Percentiles rank a stretch among this genome's conserved stretches.
Evolutionary conservation across 1,139 yeast species (phyloP).

Genomic region (Yamadazyma triangularis): DNA sequence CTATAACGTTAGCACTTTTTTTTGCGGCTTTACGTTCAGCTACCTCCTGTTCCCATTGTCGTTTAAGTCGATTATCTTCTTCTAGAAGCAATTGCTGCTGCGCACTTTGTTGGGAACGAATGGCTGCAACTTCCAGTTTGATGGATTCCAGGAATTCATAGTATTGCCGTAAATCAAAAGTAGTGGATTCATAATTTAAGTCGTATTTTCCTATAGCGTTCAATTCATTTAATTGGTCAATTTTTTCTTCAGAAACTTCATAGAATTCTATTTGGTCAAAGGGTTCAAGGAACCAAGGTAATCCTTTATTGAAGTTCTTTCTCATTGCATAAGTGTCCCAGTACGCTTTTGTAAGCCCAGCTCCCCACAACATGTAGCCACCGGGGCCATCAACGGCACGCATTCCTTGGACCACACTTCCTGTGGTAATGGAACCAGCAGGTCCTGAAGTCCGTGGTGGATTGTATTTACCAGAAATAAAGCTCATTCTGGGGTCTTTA

Average conservation of each 20-base stretch:
- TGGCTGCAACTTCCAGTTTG: background rate
- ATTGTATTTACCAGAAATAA: conserved; percentile 5
- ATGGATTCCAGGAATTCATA: conserved; percentile 1
- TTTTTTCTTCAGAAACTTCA: conserved; percentile 55
- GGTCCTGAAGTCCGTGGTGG: conserved; percentile 6
- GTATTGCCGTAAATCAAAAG: conserved; percentile 3
- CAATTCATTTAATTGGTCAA: conserved; percentile 60
- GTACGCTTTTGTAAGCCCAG: conserved; percentile 5
- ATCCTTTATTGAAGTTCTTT: conserved; percentile 23
- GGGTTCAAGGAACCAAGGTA: conserved; percentile 80
- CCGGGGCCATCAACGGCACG: conserved; percentile 7
- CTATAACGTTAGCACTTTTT: conserved; percentile 1
- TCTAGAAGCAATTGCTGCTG: conserved; percentile 2
- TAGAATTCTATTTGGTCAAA: conserved; percentile 66
- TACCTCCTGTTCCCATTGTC: conserved; percentile 4
- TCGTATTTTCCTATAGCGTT: conserved; percentile 15
- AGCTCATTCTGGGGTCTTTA: conserved; percentile 5
- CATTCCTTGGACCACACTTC: conserved; percentile 7
- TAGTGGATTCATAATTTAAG: conserved; percentile 1
- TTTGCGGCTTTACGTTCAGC: no score
- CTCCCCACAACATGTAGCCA: conserved; percentile 7
- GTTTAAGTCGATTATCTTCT: conserved; percentile 3
- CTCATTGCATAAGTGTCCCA: conserved; percentile 7
- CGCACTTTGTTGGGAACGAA: conserved; percentile 1
- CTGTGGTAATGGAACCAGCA: conserved; percentile 6